Evolutionary conservation across 2,329 filamentous ascomycete species (phyloP), one percentile per base, ranked within the genome.

Genomic region (Massarina eburnea): DNA sequence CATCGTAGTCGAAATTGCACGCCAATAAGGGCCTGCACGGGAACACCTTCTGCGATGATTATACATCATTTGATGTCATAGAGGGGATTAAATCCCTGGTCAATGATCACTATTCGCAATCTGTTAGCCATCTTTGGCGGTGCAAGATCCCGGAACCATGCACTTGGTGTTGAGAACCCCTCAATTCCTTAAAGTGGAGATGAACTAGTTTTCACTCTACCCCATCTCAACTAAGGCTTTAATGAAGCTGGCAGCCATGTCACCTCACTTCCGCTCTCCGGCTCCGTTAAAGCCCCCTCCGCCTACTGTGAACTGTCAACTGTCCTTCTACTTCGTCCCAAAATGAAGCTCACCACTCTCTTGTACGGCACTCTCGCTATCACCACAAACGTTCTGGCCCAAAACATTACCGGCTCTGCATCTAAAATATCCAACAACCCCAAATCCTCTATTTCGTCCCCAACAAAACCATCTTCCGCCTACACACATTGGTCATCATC

Each of bases 1-100:
- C 72, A 75, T 88, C 33, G 79, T 88, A 71, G 62, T 72, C 19
- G 62, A 33, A 42, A 22, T 29, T 21, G 39, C 24, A 22, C 21
- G 24, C 24, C 24, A 26, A 26, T 26, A 26, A 26, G n/a, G n/a
- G n/a, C n/a, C n/a, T n/a, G n/a, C n/a, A n/a, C n/a, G 38, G 34
- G 2, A 21, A 10, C 18, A 21, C 19, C 4, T 37, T 5, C 24
- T 37, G 18, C 34, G n/a, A 8, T 8, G 34, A 21, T n/a, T n/a
- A n/a, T n/a, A n/a, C n/a, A n/a, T n/a, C n/a, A n/a, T n/a, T n/a
- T n/a, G n/a, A n/a, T n/a, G n/a, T n/a, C n/a, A n/a, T n/a, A 19
- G 8, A 15, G 12, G 4, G 34, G 4, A 8, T 37, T 22, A 7
- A n/a, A 33, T 15, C 21, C 4, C 19, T 37, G n/a, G 4, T 26